Evolutionary conservation across 768 basidiomycete genomes (phyloP).

Genomic region (Phylloporus arenicola): DNA sequence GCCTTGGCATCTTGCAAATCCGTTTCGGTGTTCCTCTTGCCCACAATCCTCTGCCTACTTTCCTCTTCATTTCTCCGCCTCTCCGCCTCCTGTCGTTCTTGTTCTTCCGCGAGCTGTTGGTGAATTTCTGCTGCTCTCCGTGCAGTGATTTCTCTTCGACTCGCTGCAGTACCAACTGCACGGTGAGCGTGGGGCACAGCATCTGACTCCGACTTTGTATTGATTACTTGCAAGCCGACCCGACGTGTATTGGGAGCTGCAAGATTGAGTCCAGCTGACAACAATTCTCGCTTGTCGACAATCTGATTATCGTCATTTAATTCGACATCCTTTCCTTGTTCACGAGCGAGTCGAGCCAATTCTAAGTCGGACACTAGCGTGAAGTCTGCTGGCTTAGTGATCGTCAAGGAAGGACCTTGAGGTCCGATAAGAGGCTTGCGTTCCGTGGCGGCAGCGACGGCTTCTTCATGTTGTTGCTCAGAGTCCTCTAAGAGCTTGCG

Average conservation of each 20-base stretch:
- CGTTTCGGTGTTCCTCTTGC: slow-evolving; percentile 71
- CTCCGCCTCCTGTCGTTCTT: slow-evolving; percentile 50
- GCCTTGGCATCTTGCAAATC: slow-evolving; percentile 69
- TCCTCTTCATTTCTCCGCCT: slow-evolving; percentile 57
- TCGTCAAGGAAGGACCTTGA: slow-evolving; percentile 60
- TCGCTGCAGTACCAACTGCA: slow-evolving; percentile 83
- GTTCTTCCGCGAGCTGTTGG: slow-evolving; percentile 73
- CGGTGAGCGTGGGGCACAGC: slow-evolving; percentile 48
- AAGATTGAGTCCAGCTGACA: slow-evolving; percentile 89
- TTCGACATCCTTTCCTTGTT: slow-evolving; percentile 81
- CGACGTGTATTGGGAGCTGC: slow-evolving; percentile 75
- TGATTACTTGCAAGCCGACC: slow-evolving; percentile 43
- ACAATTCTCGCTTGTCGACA: slow-evolving; percentile 88
- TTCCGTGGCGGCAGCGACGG: slow-evolving; percentile 64
- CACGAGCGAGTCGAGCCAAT: slow-evolving; percentile 62
- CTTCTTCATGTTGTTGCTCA: slow-evolving; percentile 78
- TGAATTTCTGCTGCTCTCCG: slow-evolving; percentile 74
- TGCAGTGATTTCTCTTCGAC: slow-evolving; percentile 75
- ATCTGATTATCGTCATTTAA: slow-evolving; percentile 97
- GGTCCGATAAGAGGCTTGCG: slow-evolving; percentile 57
- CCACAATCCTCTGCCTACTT: slow-evolving; percentile 58
- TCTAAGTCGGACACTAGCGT: slow-evolving; percentile 65
- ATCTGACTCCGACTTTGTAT: slow-evolving; percentile 22
- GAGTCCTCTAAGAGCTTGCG: slow-evolving; percentile 71
- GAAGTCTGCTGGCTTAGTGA: slow-evolving; percentile 65